A percentile compares a stretch with the other conserved stretches of the same genome.
These are phyloP conservation scores for Skeletonema grethae DNA, from an alignment of 108 stramenopile genomes.

Conservation along the genomic window DNA sequence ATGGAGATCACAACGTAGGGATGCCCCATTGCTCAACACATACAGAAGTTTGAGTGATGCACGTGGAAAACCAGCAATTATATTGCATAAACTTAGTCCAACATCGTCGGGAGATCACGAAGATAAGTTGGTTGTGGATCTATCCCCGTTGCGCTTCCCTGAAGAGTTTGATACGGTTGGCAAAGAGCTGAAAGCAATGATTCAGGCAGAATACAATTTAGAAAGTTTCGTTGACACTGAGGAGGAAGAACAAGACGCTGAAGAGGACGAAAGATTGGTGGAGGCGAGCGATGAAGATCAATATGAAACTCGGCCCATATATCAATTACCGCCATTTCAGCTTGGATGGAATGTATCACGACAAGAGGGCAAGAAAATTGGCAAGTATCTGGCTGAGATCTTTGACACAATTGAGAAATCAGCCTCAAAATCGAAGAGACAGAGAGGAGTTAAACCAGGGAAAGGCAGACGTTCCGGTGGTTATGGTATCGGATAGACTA, in stretches of 20 bases:
- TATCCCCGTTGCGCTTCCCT: constrained; percentile 74
- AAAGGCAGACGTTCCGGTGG: constrained; percentile 79
- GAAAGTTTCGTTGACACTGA: not conserved
- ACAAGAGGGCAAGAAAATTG: constrained; percentile 68
- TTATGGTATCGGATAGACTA: constrained; percentile 75
- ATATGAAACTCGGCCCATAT: constrained; percentile 68
- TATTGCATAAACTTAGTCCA: constrained; percentile 65
- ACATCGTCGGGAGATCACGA: constrained; percentile 33
- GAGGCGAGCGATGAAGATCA: constrained; percentile 26
- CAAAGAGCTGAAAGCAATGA: constrained; percentile 36
- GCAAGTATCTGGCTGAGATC: constrained; percentile 58
- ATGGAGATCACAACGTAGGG: constrained; percentile 75
- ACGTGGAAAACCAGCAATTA: constrained; percentile 63
- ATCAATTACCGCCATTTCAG: constrained; percentile 71
- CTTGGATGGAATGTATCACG: constrained; percentile 61
- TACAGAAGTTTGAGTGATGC: constrained; percentile 86
- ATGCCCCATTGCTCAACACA: constrained; percentile 81
- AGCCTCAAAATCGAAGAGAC: constrained; percentile 55
- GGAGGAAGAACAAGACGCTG: constrained; percentile 8
- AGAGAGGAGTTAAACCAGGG: constrained; percentile 73
- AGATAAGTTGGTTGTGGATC: constrained; percentile 71
- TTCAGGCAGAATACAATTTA: constrained; percentile 32
- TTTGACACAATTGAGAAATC: constrained; percentile 62
- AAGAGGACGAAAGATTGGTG: constrained; percentile 11
- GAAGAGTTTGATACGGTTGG: constrained; percentile 47